Conservation (phyloP, 148 eudicot species). For the Fallopia convolvulus region DNA sequence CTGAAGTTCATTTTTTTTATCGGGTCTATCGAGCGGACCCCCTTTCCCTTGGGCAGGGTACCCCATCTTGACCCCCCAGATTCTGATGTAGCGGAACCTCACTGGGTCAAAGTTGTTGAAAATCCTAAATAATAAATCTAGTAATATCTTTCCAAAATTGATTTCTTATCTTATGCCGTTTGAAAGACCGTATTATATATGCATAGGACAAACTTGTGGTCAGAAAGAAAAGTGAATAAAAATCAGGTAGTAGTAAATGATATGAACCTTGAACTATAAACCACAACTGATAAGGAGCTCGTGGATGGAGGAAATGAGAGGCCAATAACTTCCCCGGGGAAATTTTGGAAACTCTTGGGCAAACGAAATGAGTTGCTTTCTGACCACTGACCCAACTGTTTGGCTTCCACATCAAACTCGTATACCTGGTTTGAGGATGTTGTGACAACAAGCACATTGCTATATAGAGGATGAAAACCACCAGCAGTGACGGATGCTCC, state of each 20-base stretch:
- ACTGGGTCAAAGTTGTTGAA: too few relatives aligned
- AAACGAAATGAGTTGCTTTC: constrained; percentile 48
- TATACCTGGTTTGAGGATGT: constrained; percentile 90
- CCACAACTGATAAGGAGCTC: constrained; percentile 48
- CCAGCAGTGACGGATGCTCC: constrained; percentile 93
- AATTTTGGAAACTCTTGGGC: constrained; percentile 70
- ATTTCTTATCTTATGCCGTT: not conserved
- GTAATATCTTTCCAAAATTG: too few relatives aligned
- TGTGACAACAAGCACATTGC: constrained; percentile 73
- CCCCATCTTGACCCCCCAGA: too few relatives aligned
- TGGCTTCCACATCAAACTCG: constrained; percentile 90
- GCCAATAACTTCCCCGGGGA: constrained; percentile 96
- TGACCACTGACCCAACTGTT: constrained; percentile 90
- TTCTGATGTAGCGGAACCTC: too few relatives aligned
- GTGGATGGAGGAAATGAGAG: constrained; percentile 80
- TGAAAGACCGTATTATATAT: not conserved
- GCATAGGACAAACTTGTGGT: not conserved
- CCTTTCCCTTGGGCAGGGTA: too few relatives aligned
- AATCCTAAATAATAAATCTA: too few relatives aligned
- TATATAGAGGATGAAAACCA: constrained; percentile 70
- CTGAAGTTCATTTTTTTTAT: too few relatives aligned
- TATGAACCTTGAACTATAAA: constrained; percentile 77
- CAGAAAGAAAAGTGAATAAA: not conserved
- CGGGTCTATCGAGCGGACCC: too few relatives aligned
- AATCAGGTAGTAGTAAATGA: not conserved